Evolutionary conservation across 495 filamentous ascomycete species (phyloP), one percentile per base, ranked within the genome.

Genomic region (Aspergillus conjunctus): DNA sequence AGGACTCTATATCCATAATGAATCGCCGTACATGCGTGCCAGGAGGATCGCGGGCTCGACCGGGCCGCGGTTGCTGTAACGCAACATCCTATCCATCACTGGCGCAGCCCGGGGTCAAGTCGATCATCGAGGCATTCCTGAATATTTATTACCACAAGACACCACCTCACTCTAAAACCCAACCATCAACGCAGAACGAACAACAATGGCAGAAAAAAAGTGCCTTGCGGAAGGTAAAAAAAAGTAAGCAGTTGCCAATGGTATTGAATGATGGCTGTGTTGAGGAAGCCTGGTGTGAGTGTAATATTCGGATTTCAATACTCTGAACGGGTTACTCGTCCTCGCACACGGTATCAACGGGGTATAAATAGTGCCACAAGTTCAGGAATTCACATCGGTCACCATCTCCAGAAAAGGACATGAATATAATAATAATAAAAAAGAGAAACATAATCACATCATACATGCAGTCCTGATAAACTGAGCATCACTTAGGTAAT

Each of bases 381-480:
- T 64, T 56, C 39, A 48, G 61, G 33, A 63, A 59, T 53, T 53
- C 49, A 60, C 51, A 60, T 60, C 60, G 41, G 61, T 41, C 44
- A 60, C 44, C 54, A 50, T 55, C 51, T 59, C 50, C 58, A 62
- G 45, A 63, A 59, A 48, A 37, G 60, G 64, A 41, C 15, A 41
- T 41, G 15, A 41, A 41, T 41, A 41, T 41, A 41, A 41, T 14
- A 61, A 54, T 49, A 51, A 58, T 63, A 39, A 55, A 51, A 54
- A 62, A 55, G 39, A 65, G 43, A 53, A 59, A 61, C 56, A 70
- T 68, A 68, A 66, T 59, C 63, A 65, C 68, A 62, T 68, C 69
- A 66, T 66, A 69, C 63, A 72, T 67, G 61, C 70, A 66, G 64
- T 62, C 57, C 68, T 61, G 59, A 61, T 39, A 66, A 61, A 57